Conservation (phyloP, 345 rosid genomes). For the Lagerstroemia speciosa region DNA sequence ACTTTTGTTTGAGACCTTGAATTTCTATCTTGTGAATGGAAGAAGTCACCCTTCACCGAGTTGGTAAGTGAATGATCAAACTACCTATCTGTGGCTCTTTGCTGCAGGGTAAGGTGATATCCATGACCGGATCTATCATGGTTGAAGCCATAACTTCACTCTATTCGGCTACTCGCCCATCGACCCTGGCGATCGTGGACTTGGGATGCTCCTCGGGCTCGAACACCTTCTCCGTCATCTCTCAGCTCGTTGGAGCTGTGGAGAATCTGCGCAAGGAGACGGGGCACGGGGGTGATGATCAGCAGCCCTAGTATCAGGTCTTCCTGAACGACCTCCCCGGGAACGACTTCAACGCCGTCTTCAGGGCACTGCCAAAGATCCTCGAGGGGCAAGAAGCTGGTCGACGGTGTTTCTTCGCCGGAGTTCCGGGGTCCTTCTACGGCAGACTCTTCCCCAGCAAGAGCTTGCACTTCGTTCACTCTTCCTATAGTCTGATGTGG, state of each 20-base stretch:
- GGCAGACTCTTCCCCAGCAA: conserved; percentile 31
- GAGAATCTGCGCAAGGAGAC: conserved; percentile 13
- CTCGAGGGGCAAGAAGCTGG: conserved; percentile 16
- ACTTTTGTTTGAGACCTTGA: no score
- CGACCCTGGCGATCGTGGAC: conserved; percentile 53
- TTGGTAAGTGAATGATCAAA: no score
- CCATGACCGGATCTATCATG: conserved; percentile 30
- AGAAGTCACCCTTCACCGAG: no score
- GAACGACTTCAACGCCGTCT: conserved; percentile 41
- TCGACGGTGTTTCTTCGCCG: conserved; percentile 16
- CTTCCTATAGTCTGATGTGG: conserved; percentile 46
- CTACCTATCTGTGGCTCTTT: no score
- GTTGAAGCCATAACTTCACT: conserved; percentile 33
- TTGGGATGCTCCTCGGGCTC: conserved; percentile 88
- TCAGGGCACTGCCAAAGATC: conserved; percentile 27
- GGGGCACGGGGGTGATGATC: conserved; percentile 1
- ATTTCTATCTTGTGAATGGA: no score
- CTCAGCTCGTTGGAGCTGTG: conserved; percentile 23
- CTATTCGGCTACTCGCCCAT: conserved; percentile 21
- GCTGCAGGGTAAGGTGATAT: conserved; percentile 28
- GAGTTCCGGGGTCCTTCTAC: conserved; percentile 43
- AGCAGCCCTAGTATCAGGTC: conserved; percentile 32
- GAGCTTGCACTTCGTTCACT: conserved; percentile 33
- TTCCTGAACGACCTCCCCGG: conserved; percentile 47
- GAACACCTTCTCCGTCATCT: conserved; percentile 32